Base-by-base conservation (phyloP, 805 yeast genomes). In the Saturnispora quitensis region DNA sequence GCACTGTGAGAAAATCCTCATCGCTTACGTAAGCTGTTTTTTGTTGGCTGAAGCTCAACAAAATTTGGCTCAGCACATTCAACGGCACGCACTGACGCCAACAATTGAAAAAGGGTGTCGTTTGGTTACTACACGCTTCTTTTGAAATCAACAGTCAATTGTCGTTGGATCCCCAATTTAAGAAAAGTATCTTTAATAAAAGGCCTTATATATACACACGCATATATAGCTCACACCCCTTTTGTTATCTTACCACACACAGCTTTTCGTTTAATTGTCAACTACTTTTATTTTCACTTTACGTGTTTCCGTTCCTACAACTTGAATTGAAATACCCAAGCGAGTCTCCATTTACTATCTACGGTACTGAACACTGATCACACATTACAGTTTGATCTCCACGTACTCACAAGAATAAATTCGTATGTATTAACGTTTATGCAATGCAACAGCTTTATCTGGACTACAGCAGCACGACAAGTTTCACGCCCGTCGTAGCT, bases 11-110 rank as follows among this genome's bases (percentile, higher is more conserved):
- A 12, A 15, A 31, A 9, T 12, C 15, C 34, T 31, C 34, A 31
- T 31, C 34, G 34, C 34, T 31, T 31, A 31, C 34, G 34, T 31
- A 31, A 31, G 34, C 34, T 4, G 34, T 17, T 38, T 38, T 38
- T 38, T 38, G 42, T 38, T 38, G 42, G 42, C 42, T 38, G 42
- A 18, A 38, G 42, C 42, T 38, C 42, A 38, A 38, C 42, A 38
- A 38, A 38, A 38, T n/a, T 12, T 20, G 13, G 42, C 42, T 38
- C 42, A 38, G 42, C 42, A 10, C 15, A 18, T 17, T 6, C 24
- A 38, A 20, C 22, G 42, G 24, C 13, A 18, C 25, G 24, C 24
- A 18, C 25, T 18, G 22, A 38, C 42, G 22, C 42, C 42, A 38
- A 38, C 42, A 38, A 17, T 38, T 38, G 22, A 38, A 38, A 38